Evolutionary conservation across 768 basidiomycete genomes (phyloP), one percentile per base, ranked within the genome.

Genomic region (Suillus cothurnatus): DNA sequence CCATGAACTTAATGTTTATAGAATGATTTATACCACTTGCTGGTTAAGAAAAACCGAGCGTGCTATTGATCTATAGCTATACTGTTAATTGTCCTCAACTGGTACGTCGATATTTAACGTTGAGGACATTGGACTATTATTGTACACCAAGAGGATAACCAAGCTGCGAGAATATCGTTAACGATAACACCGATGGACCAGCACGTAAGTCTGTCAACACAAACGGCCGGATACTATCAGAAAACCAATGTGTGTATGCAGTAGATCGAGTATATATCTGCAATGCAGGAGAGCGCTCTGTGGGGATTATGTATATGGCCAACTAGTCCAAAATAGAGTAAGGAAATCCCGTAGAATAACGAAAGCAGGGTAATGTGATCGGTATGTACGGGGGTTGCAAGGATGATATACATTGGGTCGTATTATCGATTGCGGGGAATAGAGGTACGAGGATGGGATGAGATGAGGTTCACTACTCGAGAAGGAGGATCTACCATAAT

Each of bases 291-390:
- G 38, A 59, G 58, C 6, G 26, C 11, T 28, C 5, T 12, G 38
- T 59, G 39, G 28, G 39, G 19, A 41, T 28, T 41, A 59, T 28
- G 47, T 45, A 6, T n/a, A 4, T 36, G 31, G 4, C 56, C 23
- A 38, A 19, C 38, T 41, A 41, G 57, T 59, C 57, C 57, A 39
- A 59, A 19, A 19, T 59, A 59, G 39, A 38, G 58, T 39, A 28
- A 21, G 26, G 26, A 28, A 39, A 19, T 57, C 17, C 26, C 26
- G 19, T 41, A 17, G 14, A 28, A 38, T 17, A 58, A 59, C 1
- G 58, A 59, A 28, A 59, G 39, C 26, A 31, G 21, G 26, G 31
- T 55, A 21, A 21, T 41, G 58, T 41, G 26, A 2, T 5, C 31
- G 26, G 26, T 41, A 59, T 59, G 17, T 28, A 59, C 58, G 19